Conservation (phyloP, 106 monocot species). For the Dendrobium chrysotoxum region DNA sequence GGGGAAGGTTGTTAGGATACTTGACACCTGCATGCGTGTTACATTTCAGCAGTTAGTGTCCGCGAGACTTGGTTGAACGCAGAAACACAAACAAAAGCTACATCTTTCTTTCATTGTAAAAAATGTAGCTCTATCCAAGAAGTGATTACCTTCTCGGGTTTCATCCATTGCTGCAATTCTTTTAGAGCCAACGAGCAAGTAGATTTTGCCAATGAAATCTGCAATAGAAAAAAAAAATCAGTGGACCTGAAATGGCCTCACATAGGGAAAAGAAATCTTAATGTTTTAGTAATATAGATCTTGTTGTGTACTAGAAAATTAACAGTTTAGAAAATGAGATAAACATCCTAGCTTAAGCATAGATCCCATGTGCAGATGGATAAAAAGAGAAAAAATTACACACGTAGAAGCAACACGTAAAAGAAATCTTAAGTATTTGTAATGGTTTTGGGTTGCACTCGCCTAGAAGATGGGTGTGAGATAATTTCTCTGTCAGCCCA, state of each 20-base stretch:
- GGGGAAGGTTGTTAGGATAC: conserved; percentile 53
- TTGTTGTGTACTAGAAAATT: no score
- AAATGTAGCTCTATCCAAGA: background rate
- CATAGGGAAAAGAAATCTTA: background rate
- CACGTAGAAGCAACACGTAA: no score
- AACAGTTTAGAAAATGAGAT: no score
- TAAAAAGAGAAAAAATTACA: no score
- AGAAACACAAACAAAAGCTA: background rate
- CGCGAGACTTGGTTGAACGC: background rate
- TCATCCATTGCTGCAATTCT: conserved; percentile 67
- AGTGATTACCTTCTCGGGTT: conserved; percentile 64
- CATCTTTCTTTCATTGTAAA: background rate
- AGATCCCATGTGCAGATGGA: no score
- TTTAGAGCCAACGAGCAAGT: conserved; percentile 37
- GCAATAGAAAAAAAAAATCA: conserved; percentile 17
- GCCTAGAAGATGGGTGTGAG: no score
- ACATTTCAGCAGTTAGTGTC: background rate
- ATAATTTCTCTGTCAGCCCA: no score
- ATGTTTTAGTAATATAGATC: background rate
- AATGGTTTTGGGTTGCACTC: no score
- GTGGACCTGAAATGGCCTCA: no score
- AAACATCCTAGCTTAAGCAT: no score
- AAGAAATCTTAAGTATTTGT: no score
- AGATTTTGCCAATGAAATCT: conserved; percentile 51
- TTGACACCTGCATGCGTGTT: conserved; percentile 33